Base-by-base conservation (phyloP, 768 basidiomycete genomes). In the Tremella fuciformis region DNA sequence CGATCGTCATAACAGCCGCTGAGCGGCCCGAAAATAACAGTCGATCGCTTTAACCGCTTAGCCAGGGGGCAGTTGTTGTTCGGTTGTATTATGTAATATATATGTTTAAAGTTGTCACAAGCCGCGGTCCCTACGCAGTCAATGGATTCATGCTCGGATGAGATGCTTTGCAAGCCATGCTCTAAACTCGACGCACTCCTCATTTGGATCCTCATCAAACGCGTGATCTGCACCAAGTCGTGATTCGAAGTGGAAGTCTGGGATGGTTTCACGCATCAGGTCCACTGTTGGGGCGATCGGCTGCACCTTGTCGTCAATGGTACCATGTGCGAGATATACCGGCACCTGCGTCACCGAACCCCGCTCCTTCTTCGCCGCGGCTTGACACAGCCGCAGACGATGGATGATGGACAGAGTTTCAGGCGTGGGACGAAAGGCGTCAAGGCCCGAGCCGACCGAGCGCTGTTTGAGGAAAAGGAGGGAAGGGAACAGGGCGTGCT, bases 401-500 rank as follows among this genome's bases (percentile, higher is more conserved):
- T 65, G 42, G 8, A 67, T 61, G 11, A 74, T 71, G 13, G 67
- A 69, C 6, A 71, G 62, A 2, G 57, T 42, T 50, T 55, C 44
- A 1, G 69, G 69, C 1, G 60, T 49, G 13, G 72, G 72, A 37
- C 69, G 42, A 53, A 69, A 71, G 7, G 57, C 58, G 34, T 74
- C 69, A 6, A 66, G 41, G 0, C 69, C 69, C 11, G 57, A 56
- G 15, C 69, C 67, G 29, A 67, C 47, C 1, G 67, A 66, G 25
- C 62, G 57, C 53, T 70, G 71, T 9, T 44, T 63, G 19, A 62
- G 49, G 57, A 74, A 71, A n/a, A 74, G 50, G 9, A 74, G 49
- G 4, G 57, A 61, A 34, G 72, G 69, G 62, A 71, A 70, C 15
- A 74, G 55, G 19, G 38, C 63, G 49, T 74, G 72, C 57, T 74